Base-by-base conservation (phyloP, 73 alveolate species). In the Blepharisma japonicum region DNA sequence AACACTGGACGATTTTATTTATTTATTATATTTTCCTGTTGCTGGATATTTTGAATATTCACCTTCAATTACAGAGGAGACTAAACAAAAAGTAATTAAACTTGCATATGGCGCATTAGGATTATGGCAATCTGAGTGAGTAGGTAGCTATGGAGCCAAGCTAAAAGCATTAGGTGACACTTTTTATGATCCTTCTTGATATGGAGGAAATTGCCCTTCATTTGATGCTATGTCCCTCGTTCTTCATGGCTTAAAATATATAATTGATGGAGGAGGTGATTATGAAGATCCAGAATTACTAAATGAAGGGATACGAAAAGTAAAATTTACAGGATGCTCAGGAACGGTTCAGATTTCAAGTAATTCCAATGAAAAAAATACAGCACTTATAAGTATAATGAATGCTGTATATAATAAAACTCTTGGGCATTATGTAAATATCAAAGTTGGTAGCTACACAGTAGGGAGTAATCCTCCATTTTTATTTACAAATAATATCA, bases 291-390 rank as follows among this genome's bases (percentile, higher is more conserved):
- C 74, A 18, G 18, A 61, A 25, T 8, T 61, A 3, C 5, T 61
- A 25, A 61, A 20, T 20, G 23, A 25, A 18, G 14, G 23, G 2
- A 61, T 61, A 20, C 0, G 74, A 61, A n/a, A 25, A 61, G 38
- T 8, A 18, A 61, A 25, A 25, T 61, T 61, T 61, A 25, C 23
- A 8, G 74, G 74, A 14, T 61, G 74, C 74, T 61, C 74, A 14
- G 74, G 74, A 61, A 61, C 47, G 0, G 39, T 61, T 1, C 23
- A n/a, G 14, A 61, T 61, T 61, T 61, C 74, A 9, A n/a, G 23
- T 8, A 39, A 61, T 61, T 18, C 74, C 23, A 61, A 61, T 61
- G 74, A 61, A 8, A 61, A 39, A 25, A 61, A 39, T 61, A 32
- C 42, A 32, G 42, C 42, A 1, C 0, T 32, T 3, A 32, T 32